phyloP scores from a whole-genome alignment of 2,329 filamentous ascomycete genomes.

The Podosphaera xanthii region DNA sequence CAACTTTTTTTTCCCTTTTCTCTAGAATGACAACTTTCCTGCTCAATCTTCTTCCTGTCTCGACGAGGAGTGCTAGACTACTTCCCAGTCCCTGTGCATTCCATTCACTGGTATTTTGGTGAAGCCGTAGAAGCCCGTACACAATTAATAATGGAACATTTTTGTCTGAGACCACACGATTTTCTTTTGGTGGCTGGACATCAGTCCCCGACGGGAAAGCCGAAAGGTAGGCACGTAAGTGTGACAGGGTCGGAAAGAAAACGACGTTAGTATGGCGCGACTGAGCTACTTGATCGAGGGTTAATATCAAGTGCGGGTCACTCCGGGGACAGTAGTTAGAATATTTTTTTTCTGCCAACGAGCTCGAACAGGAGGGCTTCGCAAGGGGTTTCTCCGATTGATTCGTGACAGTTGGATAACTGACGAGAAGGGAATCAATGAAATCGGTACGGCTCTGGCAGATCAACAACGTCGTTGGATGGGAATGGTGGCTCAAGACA shows the following conservation, averaged over 20 bases:
- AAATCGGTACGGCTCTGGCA: constrained; percentile 45
- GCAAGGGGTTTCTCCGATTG: constrained; percentile 1
- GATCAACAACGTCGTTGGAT: constrained; percentile 45
- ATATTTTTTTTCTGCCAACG: neutral
- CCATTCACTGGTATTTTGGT: constrained; percentile 48
- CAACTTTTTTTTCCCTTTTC: constrained; percentile 5
- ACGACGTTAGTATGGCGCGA: constrained; percentile 45
- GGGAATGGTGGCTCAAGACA: constrained; percentile 30
- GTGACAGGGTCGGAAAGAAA: constrained; percentile 54
- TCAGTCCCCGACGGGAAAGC: constrained; percentile 15
- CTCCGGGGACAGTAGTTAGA: constrained; percentile 6
- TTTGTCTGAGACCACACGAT: constrained; percentile 6
- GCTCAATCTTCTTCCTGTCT: constrained; percentile 27
- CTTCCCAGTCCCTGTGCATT: constrained; percentile 48
- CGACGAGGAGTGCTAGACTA: constrained; percentile 38
- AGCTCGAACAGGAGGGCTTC: neutral
- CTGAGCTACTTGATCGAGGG: constrained; percentile 44
- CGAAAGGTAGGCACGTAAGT: constrained; percentile 55
- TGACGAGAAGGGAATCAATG: constrained; percentile 30
- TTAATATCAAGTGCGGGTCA: constrained; percentile 31
- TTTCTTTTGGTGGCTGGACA: constrained; percentile 1
- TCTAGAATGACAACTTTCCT: constrained; percentile 27
- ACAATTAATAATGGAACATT: constrained; percentile 28
- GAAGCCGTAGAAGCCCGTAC: constrained; percentile 41
- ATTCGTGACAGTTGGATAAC: constrained; percentile 17